These are phyloP conservation scores for Sphenostylis stenocarpa DNA, from an alignment of 306 rosid species.

Conservation along the genomic window DNA sequence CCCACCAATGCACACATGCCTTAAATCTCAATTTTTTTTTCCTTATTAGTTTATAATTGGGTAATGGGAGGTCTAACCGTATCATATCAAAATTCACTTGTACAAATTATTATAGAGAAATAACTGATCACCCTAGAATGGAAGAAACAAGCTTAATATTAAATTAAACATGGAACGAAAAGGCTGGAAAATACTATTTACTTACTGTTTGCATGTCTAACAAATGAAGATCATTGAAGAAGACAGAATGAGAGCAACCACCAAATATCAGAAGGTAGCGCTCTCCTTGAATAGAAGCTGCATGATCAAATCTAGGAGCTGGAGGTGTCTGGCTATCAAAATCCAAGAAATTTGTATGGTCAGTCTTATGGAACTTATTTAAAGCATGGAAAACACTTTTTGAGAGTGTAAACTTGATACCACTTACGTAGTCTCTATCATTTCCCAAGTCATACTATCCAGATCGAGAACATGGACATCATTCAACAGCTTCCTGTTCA, in stretches of 20 bases:
- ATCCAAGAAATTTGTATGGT: conserved; percentile 46
- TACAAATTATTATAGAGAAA: conserved; percentile 3
- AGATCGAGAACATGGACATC: conserved; percentile 83
- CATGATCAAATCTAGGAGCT: conserved; percentile 89
- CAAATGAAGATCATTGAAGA: conserved; percentile 86
- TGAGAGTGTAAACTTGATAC: conserved; percentile 38
- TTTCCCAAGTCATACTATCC: conserved; percentile 85
- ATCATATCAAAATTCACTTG: conserved; percentile 13
- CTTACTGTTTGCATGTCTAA: conserved; percentile 90
- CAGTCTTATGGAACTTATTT: conserved; percentile 29
- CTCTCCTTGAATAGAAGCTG: conserved; percentile 72
- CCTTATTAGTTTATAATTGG: conserved; percentile 13
- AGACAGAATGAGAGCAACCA: conserved; percentile 89
- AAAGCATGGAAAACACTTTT: conserved; percentile 27
- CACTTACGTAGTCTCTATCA: conserved; percentile 67
- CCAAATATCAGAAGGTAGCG: conserved; percentile 88
- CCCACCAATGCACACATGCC: neutral
- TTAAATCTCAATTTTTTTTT: neutral
- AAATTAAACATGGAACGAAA: neutral
- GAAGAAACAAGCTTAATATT: conserved; percentile 18
- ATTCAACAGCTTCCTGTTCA: conserved; percentile 74
- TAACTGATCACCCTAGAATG: conserved; percentile 23
- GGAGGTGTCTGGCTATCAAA: conserved; percentile 92
- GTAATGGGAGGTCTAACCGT: conserved; percentile 17
- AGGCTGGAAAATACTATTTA: conserved; percentile 4